Percentiles rank a stretch among this genome's conserved stretches.
These are phyloP conservation scores for Neotropicomus parvogracilis DNA, from an alignment of 1,284 basidiomycete species.

Conservation along the genomic window DNA sequence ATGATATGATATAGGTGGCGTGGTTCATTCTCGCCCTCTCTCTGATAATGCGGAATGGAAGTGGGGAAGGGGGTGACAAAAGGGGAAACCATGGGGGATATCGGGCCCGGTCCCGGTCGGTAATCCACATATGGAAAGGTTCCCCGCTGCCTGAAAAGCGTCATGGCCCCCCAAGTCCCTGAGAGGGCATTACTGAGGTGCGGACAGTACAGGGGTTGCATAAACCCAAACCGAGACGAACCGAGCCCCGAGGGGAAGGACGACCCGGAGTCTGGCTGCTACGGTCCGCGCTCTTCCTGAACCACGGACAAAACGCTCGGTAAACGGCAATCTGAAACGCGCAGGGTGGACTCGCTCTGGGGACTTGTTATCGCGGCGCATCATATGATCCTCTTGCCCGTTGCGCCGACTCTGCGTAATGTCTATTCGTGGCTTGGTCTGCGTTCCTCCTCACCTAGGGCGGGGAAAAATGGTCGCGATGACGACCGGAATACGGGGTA, in stretches of 20 bases:
- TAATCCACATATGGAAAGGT: background rate
- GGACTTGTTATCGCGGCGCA: too few species aligned
- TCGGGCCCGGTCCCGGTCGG: background rate
- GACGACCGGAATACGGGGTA: constrained; percentile 29
- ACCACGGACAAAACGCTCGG: background rate
- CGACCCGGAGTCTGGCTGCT: too few species aligned
- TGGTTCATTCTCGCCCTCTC: too few species aligned
- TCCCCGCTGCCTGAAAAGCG: background rate
- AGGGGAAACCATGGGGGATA: too few species aligned
- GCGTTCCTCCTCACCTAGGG: constrained; percentile 5
- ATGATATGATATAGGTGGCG: background rate
- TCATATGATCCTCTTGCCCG: too few species aligned
- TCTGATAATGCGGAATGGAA: background rate
- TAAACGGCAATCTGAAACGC: background rate
- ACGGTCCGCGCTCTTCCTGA: too few species aligned
- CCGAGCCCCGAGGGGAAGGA: too few species aligned
- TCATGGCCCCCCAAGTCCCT: too few species aligned
- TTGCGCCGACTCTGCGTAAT: background rate
- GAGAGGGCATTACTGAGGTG: too few species aligned
- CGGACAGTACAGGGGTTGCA: too few species aligned
- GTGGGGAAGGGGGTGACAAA: background rate
- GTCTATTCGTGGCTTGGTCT: background rate
- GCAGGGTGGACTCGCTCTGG: background rate
- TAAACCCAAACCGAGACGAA: too few species aligned
- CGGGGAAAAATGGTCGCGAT: constrained; percentile 21